Conservation (phyloP, 2,329 filamentous ascomycete genomes). For the Aspergillus sp. region DNA sequence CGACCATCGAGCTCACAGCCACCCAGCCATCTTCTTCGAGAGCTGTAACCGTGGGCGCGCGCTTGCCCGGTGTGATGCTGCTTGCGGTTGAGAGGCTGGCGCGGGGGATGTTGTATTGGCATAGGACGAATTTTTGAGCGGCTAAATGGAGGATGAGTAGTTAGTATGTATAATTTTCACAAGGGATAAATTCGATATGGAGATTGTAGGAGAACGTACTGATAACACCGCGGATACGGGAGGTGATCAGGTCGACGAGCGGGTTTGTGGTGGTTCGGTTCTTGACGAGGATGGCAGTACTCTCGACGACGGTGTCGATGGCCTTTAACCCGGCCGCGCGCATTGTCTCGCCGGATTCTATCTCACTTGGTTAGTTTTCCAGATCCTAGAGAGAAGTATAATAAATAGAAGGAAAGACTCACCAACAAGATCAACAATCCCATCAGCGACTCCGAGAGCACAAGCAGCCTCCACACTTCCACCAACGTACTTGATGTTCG, state of each 20-base stretch:
- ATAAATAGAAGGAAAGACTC: conserved; percentile 40
- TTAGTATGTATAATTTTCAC: background rate
- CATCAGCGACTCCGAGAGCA: conserved; percentile 90
- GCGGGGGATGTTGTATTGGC: conserved; percentile 91
- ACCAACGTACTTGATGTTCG: conserved; percentile 89
- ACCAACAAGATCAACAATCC: conserved; percentile 97
- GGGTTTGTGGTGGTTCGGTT: conserved; percentile 79
- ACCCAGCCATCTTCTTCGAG: conserved; percentile 91
- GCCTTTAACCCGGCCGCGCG: conserved; percentile 89
- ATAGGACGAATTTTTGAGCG: conserved; percentile 89
- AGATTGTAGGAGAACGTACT: conserved; percentile 49
- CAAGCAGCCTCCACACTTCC: conserved; percentile 97
- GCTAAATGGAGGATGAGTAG: conserved; percentile 44
- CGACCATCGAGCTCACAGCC: conserved; percentile 90
- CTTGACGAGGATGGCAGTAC: conserved; percentile 87
- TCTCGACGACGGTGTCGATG: conserved; percentile 89
- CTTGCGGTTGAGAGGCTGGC: conserved; percentile 64
- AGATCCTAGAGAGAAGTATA: background rate
- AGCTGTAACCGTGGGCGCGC: conserved; percentile 86
- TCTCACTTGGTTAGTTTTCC: background rate
- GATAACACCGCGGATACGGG: conserved; percentile 89
- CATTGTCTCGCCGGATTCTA: conserved; percentile 98
- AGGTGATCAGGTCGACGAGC: conserved; percentile 79
- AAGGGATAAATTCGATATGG: background rate
- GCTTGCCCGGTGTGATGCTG: conserved; percentile 86